These are phyloP conservation scores for Microcos paniculata DNA, from an alignment of 345 rosid genomes.

Conservation along the genomic window DNA sequence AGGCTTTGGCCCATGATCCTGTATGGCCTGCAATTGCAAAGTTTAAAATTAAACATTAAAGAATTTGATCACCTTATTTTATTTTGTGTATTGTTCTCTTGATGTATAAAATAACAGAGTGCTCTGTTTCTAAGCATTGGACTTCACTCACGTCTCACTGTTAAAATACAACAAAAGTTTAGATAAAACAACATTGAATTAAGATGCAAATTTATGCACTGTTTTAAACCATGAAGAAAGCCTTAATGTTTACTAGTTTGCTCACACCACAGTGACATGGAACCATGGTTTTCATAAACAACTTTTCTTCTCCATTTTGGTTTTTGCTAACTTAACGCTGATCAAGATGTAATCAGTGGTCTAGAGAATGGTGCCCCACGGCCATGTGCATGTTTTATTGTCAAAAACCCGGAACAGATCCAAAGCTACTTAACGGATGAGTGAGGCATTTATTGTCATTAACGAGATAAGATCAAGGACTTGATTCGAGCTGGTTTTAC, in stretches of 20 bases:
- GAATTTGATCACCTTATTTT: neutral
- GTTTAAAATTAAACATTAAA: neutral
- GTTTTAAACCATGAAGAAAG: neutral
- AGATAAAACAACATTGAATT: neutral
- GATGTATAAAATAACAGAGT: neutral
- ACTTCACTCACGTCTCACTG: neutral
- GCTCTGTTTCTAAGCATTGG: neutral
- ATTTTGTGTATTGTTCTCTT: neutral
- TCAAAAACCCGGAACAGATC: neutral
- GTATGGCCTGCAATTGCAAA: slow-evolving; percentile 49
- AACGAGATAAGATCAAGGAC: no score
- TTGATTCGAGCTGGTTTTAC: neutral
- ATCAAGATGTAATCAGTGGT: neutral
- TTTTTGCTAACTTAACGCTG: neutral
- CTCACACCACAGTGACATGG: neutral
- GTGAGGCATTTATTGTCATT: neutral
- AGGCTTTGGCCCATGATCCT: slow-evolving; percentile 87
- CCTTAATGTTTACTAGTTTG: neutral
- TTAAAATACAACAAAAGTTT: neutral
- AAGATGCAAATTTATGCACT: neutral
- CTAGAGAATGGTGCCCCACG: neutral
- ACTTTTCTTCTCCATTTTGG: neutral
- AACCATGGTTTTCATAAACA: neutral
- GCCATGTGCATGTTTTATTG: neutral
- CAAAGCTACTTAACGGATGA: neutral